These are phyloP conservation scores for Phytophthora ohioensis DNA, from an alignment of 352 stramenopile genomes.

Conservation along the genomic window DNA sequence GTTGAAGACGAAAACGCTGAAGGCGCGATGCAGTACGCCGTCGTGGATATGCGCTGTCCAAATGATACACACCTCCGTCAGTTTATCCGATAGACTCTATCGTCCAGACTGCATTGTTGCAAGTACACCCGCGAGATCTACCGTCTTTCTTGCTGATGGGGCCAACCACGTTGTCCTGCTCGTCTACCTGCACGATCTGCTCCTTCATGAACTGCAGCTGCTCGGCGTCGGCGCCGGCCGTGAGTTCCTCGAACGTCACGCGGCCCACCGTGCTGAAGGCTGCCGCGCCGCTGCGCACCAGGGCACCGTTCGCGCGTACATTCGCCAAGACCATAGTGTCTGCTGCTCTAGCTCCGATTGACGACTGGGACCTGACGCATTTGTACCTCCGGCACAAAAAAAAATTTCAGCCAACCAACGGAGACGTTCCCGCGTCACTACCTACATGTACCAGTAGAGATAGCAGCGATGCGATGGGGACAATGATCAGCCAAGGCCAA, in stretches of 20 bases:
- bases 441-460: not conserved
- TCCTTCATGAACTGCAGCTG: constrained; percentile 93
- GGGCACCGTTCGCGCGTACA: constrained; percentile 18
- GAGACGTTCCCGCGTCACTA: too few relatives aligned
- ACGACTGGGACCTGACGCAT: constrained; percentile 3
- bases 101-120: not conserved
- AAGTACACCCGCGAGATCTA: constrained; percentile 22
- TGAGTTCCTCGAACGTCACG: constrained; percentile 70
- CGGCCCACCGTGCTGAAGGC: constrained; percentile 35
- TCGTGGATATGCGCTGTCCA: constrained; percentile 75
- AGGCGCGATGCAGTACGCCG: constrained; percentile 83
- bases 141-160: constrained; percentile 90
- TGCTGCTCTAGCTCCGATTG: constrained; percentile 6
- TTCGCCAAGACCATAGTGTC: constrained; percentile 29
- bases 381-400: not conserved
- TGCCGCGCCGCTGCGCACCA: constrained; percentile 20
- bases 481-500: constrained; percentile 13
- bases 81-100: not conserved
- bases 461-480: constrained; percentile 7
- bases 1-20: constrained; percentile 91
- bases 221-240: constrained; percentile 69
- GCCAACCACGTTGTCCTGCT: constrained; percentile 81
- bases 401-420: constrained; percentile 36
- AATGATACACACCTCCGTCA: constrained; percentile 20
- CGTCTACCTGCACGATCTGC: constrained; percentile 90